Evolutionary conservation across 371 early-diverging fungal species (phyloP), one percentile per base, ranked within the genome.

Genomic region (Amoeboaphelidium occidentale): DNA sequence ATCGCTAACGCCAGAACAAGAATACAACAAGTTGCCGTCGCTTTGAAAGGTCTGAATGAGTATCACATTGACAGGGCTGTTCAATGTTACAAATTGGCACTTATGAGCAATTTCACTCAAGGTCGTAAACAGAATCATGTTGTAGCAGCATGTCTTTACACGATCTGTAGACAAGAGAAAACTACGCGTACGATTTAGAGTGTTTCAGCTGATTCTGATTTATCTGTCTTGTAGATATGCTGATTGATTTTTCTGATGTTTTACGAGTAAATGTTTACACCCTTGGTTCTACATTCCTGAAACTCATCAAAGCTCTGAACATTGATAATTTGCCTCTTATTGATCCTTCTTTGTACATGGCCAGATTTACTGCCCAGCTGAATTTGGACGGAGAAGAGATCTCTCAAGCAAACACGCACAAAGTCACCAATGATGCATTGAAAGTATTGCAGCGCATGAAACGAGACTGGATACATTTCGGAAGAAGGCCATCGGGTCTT

Each of bases 211-310:
- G 39, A 39, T 12, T 12, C 17, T 39, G 39, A 12, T 39, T 39
- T 39, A 12, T 6, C 17, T 39, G 17, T n/a, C n/a, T n/a, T n/a
- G 67, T 79, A 12, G 87, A 90, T 56, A 84, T 99, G 87, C 67
- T 99, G 50, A 96, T 99, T 48, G 99, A 99, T 61, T 97, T 99
- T 58, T 75, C 93, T 0, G 96, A 91, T 56, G 61, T 83, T 1
- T 60, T 96, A 23, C 74, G 78, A 53, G 49, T 64, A 2, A 87
- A 90, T 66, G 93, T 97, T 13, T 98, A 88, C 65, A 70, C 73
- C 50, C 74, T 98, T 24, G 99, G 98, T 49, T 72, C 78, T 0
- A 82, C 88, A 0, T 98, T 96, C 66, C 63, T 88, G 22, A 77
- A 78, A 53, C 67, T 99, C 17, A 74, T 81, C 4, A 67, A 75